Evolutionary conservation across 169 alveolate genomes (phyloP), one percentile per base, ranked within the genome.

Genomic region (Babesia bigemina): DNA sequence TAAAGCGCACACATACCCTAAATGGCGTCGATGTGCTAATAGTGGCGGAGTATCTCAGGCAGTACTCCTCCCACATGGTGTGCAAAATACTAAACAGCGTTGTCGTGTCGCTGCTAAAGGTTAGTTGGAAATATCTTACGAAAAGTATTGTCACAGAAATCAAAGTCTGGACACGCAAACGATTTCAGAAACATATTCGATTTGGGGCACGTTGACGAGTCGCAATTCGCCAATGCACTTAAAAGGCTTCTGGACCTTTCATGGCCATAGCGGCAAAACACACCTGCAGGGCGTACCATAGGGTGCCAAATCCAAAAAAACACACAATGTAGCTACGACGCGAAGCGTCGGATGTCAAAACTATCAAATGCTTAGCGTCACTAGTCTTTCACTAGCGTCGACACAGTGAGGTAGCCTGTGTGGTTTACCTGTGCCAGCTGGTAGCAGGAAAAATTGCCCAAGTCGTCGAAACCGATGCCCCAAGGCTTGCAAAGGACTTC

Each of bases 401-500:
- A 50, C 48, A 75, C 90, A 22, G 90, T 83, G 39, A 83, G 56
- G 72, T 83, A 83, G 24, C 90, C 90, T 19, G 90, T 83, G 70
- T 83, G 90, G 22, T 70, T 74, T 16, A 39, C 59, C 33, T 83
- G 86, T 24, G 90, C 60, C 12, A 83, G 70, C 52, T 83, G 90
- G 60, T 83, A 83, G 44, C 79, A 65, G 28, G 72, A 74, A 24
- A 58, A 66, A 14, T 63, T 42, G 26, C 44, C 61, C 26, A 29
- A 76, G 48, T 65, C 91, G 61, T 75, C 82, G 29, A 74, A 75
- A 16, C 90, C 85, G 61, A 91, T 78, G 47, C 94, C 93, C 96
- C 96, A 92, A 28, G 96, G 95, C 61, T 92, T 92, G 49, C 91
- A 86, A 2, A 92, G 79, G 39, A 92, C 75, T 66, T 92, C 96